Evolutionary conservation across 192 early-diverging fungal species (phyloP).

Genomic region (Phycomyces blakesleeanus): DNA sequence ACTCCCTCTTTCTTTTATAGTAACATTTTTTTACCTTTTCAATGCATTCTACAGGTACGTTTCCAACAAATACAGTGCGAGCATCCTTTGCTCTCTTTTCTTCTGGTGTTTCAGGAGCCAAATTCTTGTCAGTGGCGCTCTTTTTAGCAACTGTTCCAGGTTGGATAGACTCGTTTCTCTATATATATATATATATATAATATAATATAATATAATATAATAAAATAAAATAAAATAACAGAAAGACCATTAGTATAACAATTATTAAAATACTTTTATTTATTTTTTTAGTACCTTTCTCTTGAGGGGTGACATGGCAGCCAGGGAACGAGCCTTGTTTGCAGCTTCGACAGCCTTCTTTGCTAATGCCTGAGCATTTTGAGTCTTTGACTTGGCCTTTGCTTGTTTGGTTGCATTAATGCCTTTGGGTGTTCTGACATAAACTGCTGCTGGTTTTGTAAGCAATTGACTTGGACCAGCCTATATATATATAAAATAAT

Average conservation of each 20-base stretch:
- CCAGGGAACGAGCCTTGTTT: constrained; percentile 35
- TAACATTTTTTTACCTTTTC: constrained; percentile 55
- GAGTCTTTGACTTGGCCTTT: constrained; percentile 12
- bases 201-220: too few relatives aligned
- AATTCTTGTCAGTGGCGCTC: constrained; percentile 23
- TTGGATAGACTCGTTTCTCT: constrained; percentile 27
- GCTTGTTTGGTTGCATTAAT: constrained; percentile 22
- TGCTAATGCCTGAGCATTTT: constrained; percentile 18
- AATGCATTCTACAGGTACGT: constrained; percentile 67
- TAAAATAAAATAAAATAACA: too few relatives aligned
- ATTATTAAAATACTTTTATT: too few relatives aligned
- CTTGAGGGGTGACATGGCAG: constrained; percentile 7
- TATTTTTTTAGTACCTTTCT: too few relatives aligned
- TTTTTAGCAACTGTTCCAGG: constrained; percentile 34
- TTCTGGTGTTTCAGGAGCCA: constrained; percentile 18
- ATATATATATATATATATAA: too few relatives aligned
- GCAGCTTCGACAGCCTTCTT: constrained; percentile 28
- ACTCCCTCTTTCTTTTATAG: too few relatives aligned
- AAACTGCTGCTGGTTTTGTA: not conserved
- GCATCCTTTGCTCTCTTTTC: constrained; percentile 51
- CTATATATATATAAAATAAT: not conserved
- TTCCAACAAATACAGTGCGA: constrained; percentile 94
- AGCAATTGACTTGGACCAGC: not conserved
- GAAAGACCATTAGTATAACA: too few relatives aligned
- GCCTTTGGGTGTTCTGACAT: not conserved